Conservation (phyloP, 306 rosid genomes). For the Cucumis cinereus region DNA sequence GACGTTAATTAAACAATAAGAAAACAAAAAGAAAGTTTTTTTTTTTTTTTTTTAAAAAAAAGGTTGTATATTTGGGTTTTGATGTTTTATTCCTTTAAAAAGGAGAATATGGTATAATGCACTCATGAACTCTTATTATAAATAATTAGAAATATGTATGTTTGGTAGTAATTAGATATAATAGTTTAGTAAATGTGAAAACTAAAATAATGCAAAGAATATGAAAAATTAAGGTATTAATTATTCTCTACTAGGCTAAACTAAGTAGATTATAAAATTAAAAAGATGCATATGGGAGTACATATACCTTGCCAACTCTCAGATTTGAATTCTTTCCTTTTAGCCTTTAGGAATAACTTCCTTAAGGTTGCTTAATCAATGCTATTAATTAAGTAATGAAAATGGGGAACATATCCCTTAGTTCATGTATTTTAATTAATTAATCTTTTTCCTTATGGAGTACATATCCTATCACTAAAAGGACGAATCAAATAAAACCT, state of each 20-base stretch:
- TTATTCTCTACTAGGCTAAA: not conserved
- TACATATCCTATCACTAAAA: constrained; percentile 6
- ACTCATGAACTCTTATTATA: not conserved
- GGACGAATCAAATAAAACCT: not conserved
- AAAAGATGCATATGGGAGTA: not conserved
- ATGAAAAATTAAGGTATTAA: constrained; percentile 3
- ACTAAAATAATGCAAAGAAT: not conserved
- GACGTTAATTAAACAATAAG: not conserved
- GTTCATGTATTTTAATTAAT: constrained; percentile 2
- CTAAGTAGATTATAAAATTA: not conserved
- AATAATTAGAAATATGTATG: not conserved
- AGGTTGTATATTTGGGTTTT: not conserved
- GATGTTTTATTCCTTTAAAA: not conserved
- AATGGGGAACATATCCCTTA: constrained; percentile 9
- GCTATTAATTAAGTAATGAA: not conserved
- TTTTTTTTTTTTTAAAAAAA: no score
- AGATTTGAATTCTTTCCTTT: not conserved
- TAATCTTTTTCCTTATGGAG: not conserved
- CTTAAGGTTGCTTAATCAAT: constrained; percentile 3
- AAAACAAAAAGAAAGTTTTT: not conserved
- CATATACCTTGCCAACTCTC: not conserved
- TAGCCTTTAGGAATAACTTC: constrained; percentile 6
- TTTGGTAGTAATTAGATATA: not conserved
- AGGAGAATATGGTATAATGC: not conserved
- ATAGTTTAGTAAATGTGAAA: not conserved